phyloP scores from a whole-genome alignment of 441 rosid genomes.

The Mallotus japonicus region DNA sequence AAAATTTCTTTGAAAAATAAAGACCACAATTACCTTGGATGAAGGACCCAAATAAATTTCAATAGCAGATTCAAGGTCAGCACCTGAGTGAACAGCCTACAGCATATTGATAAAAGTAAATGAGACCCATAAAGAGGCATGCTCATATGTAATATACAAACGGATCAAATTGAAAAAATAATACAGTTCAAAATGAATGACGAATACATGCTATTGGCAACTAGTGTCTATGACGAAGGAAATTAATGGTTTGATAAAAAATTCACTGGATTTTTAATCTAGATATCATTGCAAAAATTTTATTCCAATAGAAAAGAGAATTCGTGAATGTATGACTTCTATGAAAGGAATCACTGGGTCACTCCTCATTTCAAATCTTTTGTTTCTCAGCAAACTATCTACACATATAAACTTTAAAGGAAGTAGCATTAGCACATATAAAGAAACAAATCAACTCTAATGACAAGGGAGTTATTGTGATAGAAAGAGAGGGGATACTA shows the following conservation, averaged over 20 bases:
- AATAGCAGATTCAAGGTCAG: conserved; percentile 66
- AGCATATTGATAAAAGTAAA: conserved; percentile 17
- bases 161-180: background rate
- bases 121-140: background rate
- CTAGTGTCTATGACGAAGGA: background rate
- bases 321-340: background rate
- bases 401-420: background rate
- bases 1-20: background rate
- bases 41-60: conserved; percentile 37
- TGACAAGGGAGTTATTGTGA: background rate
- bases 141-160: background rate
- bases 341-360: background rate
- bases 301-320: background rate
- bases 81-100: conserved; percentile 74
- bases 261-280: background rate
- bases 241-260: background rate
- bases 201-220: background rate
- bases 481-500: background rate
- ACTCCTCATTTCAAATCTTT: background rate
- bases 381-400: background rate
- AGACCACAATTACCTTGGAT: conserved; percentile 25
- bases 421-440: background rate
- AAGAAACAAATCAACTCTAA: background rate
- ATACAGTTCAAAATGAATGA: background rate
- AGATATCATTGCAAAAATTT: background rate